Percentiles rank a stretch among this genome's conserved stretches.
phyloP scores from a whole-genome alignment of 352 stramenopile genomes.

The Pythium diclinum region DNA sequence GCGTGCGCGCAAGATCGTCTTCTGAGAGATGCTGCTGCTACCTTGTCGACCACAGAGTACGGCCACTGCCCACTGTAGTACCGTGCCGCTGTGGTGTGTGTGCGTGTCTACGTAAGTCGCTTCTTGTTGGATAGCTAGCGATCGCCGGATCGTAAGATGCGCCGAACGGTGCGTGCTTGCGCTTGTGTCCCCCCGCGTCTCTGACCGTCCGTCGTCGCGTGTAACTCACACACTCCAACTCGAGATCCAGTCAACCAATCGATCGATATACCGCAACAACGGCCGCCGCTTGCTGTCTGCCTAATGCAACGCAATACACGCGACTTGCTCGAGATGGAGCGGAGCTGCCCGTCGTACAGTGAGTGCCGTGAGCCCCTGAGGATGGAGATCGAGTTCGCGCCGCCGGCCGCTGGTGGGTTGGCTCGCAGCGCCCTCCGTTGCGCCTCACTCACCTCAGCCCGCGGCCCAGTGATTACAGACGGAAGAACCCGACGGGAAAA shows the following conservation, averaged over 20 bases:
- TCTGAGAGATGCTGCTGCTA: neutral
- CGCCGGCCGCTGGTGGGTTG: neutral
- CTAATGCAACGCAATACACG: too few relatives aligned
- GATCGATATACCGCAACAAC: too few relatives aligned
- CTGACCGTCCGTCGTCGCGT: constrained; percentile 18
- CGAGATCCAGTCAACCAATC: neutral
- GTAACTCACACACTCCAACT: constrained; percentile 12
- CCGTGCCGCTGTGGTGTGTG: neutral
- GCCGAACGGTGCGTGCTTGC: constrained; percentile 16
- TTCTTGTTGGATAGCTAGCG: neutral
- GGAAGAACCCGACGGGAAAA: constrained; percentile 18
- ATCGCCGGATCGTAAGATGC: constrained; percentile 17
- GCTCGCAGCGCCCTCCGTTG: constrained; percentile 4
- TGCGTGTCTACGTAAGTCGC: constrained; percentile 6
- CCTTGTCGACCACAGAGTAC: neutral
- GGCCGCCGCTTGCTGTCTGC: too few relatives aligned
- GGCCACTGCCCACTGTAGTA: neutral
- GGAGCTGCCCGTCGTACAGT: neutral
- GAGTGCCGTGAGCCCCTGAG: neutral
- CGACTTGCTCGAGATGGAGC: neutral
- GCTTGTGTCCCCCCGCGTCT: constrained; percentile 33
- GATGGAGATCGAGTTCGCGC: constrained; percentile 1
- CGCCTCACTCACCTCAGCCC: neutral
- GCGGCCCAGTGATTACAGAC: neutral
- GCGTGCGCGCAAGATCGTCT: neutral